phyloP scores from a whole-genome alignment of 225 moss, liverwort and hornwort genomes.

The Pseudoscleropodium purum region DNA sequence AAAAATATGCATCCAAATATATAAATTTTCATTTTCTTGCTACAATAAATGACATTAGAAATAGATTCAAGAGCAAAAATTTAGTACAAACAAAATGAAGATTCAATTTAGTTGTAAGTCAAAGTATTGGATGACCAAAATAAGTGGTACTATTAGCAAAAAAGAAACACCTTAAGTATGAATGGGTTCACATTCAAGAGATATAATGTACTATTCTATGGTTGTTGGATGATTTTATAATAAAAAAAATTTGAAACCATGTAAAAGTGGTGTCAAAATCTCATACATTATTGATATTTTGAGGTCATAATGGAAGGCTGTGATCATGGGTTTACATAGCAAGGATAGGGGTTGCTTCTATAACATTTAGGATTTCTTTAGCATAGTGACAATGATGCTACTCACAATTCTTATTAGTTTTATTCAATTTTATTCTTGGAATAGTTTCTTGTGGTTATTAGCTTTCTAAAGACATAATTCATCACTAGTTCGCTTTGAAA shows the following conservation, averaged over 20 bases:
- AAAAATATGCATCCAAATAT: no score
- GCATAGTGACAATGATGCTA: no score
- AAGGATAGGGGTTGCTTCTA: rapidly evolving
- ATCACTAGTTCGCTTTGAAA: no score
- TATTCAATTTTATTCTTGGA: no score
- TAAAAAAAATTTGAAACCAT: rapidly evolving
- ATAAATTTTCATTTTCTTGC: not conserved
- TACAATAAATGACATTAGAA: not conserved
- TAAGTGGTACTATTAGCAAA: not conserved
- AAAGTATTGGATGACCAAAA: not conserved
- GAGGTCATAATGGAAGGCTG: rapidly evolving
- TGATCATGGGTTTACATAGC: no score
- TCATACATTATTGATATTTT: not conserved
- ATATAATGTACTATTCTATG: not conserved
- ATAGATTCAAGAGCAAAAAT: no score
- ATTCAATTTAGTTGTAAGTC: no score
- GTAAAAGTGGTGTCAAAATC: not conserved
- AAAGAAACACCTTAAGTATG: not conserved
- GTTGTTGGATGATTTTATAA: not conserved
- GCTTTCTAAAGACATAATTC: no score
- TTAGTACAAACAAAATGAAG: not conserved
- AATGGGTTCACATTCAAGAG: rapidly evolving
- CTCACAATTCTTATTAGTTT: no score
- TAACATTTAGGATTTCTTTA: no score
- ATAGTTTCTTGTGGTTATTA: no score